phyloP scores from a whole-genome alignment of 805 yeast genomes.

The Nakazawaea peltata region DNA sequence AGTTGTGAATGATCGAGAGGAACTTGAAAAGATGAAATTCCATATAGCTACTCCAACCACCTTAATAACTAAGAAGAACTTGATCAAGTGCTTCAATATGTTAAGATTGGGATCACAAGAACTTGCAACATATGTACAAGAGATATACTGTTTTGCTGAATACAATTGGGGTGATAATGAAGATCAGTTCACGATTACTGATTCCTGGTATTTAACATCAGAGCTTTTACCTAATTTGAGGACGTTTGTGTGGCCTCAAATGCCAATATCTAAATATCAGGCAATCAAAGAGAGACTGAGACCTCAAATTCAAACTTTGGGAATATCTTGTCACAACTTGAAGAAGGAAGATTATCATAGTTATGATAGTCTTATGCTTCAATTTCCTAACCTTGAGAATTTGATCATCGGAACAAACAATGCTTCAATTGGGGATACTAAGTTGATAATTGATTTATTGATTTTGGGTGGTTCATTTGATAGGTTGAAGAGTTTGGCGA shows the following conservation, averaged over 20 bases:
- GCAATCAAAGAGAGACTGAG: constrained; percentile 2
- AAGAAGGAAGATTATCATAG: constrained; percentile 1
- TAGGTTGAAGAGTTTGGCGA: constrained; percentile 4
- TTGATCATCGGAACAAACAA: constrained; percentile 9
- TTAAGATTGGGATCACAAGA: constrained; percentile 9
- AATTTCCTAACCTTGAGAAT: constrained; percentile 8
- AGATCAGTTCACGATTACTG: constrained; percentile 7
- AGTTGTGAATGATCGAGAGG: constrained; percentile 5
- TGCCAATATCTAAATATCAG: constrained; percentile 10
- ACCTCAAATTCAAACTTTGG: constrained; percentile 3
- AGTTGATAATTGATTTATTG: constrained; percentile 3
- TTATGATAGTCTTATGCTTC: constrained; percentile 6
- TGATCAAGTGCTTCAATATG: constrained; percentile 8
- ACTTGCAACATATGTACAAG: constrained; percentile 5
- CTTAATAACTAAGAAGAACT: background rate
- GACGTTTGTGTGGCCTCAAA: constrained; percentile 9
- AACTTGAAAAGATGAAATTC: background rate
- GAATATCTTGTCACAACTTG: constrained; percentile 3
- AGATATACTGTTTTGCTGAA: constrained; percentile 10
- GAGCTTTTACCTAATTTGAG: constrained; percentile 5
- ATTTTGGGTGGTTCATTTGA: constrained; percentile 6
- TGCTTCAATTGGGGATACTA: constrained; percentile 3
- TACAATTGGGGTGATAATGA: constrained; percentile 2
- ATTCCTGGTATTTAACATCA: constrained; percentile 10
- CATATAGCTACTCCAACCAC: constrained; percentile 3